Evolutionary conservation across 371 early-diverging fungal genomes (phyloP).

Genomic region (Lichtheimia corymbifera): DNA sequence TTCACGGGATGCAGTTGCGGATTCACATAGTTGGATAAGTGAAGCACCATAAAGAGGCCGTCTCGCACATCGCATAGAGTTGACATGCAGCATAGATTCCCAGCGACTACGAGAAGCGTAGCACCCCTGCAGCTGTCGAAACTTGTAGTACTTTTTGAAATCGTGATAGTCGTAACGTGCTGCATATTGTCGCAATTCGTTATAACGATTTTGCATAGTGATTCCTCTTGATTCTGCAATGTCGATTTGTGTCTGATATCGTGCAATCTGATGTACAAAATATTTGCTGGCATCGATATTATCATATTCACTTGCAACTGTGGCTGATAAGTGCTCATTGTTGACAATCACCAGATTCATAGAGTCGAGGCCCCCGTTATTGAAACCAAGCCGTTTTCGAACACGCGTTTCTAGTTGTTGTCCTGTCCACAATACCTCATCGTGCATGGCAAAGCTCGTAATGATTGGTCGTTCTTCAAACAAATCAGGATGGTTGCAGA

Average conservation of each 20-base stretch:
- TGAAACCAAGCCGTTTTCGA: constrained; percentile 42
- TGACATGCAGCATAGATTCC: constrained; percentile 39
- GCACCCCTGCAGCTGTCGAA: constrained; percentile 30
- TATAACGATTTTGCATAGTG: constrained; percentile 23
- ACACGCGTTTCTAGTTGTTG: constrained; percentile 45
- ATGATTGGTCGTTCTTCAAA: constrained; percentile 89
- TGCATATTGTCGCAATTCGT: constrained; percentile 32
- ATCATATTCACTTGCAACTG: constrained; percentile 34
- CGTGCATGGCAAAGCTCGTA: constrained; percentile 74
- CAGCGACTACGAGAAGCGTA: constrained; percentile 26
- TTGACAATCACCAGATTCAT: constrained; percentile 50
- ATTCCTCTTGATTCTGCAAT: constrained; percentile 35
- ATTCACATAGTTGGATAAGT: constrained; percentile 28
- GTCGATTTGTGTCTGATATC: constrained; percentile 21
- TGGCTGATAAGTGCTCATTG: constrained; percentile 29
- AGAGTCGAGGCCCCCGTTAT: constrained; percentile 37
- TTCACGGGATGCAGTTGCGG: constrained; percentile 12
- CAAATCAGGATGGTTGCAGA: constrained; percentile 96
- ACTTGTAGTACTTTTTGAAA: constrained; percentile 36
- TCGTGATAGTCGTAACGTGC: constrained; percentile 33
- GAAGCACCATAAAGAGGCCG: constrained; percentile 50
- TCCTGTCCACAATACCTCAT: constrained; percentile 45
- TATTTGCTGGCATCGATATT: constrained; percentile 44
- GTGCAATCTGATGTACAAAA: constrained; percentile 36
- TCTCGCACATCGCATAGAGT: constrained; percentile 33